Percentiles rank a stretch among this genome's conserved stretches.
phyloP scores from a whole-genome alignment of 768 basidiomycete species.

The Terana coerulea region DNA sequence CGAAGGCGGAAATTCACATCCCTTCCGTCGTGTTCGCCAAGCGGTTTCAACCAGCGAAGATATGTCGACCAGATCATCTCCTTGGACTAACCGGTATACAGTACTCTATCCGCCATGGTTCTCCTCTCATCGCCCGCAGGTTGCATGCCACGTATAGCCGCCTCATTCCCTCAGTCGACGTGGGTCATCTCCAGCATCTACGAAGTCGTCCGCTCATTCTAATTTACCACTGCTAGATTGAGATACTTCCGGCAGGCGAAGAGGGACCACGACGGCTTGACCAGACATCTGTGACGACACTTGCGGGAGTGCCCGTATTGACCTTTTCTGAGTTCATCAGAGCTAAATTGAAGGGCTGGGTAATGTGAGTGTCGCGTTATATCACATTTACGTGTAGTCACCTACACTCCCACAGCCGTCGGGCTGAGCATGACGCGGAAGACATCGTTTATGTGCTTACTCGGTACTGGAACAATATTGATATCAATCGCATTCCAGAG shows the following conservation, averaged over 20 bases:
- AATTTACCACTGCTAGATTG: conserved; percentile 48
- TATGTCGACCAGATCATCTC: conserved; percentile 65
- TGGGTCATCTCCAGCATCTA: conserved; percentile 30
- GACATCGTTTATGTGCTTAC: conserved; percentile 71
- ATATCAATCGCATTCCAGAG: conserved; percentile 84
- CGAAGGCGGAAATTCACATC: conserved; percentile 65
- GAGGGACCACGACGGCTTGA: conserved; percentile 75
- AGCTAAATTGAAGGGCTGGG: conserved; percentile 81
- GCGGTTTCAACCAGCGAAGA: conserved; percentile 62
- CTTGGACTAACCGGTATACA: conserved; percentile 83
- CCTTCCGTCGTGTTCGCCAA: conserved; percentile 78
- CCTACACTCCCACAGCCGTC: conserved; percentile 44
- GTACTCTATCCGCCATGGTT: not conserved
- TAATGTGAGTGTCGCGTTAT: conserved; percentile 67
- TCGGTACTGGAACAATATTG: conserved; percentile 77
- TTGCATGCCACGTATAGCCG: conserved; percentile 74
- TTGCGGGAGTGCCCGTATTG: conserved; percentile 75
- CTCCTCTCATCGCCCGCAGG: conserved; percentile 33
- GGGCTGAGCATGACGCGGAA: conserved; percentile 67
- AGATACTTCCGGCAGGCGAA: conserved; percentile 80
- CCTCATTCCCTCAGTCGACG: conserved; percentile 75
- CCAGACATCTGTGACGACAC: conserved; percentile 57
- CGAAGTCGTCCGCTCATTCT: not conserved
- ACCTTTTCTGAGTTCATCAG: conserved; percentile 84
- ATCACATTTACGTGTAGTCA: conserved; percentile 14